phyloP scores from a whole-genome alignment of 441 rosid genomes.

The Corymbia calophylla region DNA sequence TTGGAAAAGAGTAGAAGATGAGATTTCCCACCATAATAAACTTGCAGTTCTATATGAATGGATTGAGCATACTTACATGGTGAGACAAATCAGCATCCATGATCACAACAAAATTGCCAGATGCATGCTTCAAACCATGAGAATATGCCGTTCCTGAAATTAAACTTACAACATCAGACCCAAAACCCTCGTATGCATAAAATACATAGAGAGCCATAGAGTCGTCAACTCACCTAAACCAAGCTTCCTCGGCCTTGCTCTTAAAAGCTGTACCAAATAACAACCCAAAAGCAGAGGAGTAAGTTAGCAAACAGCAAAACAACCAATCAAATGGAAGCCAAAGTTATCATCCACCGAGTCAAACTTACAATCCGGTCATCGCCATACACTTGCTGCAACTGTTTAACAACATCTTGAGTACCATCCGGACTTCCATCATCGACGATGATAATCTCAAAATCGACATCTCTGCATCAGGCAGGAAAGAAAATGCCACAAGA shows the following conservation, averaged over 20 bases:
- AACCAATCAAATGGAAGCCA: neutral
- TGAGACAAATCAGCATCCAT: conserved; percentile 99
- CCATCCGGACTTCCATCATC: conserved; percentile 99
- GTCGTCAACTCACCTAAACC: conserved; percentile 62
- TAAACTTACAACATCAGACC: conserved; percentile 4
- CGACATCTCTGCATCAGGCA: conserved; percentile 48
- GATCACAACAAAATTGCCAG: conserved; percentile 87
- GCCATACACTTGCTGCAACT: conserved; percentile 80
- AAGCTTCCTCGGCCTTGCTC: conserved; percentile 89
- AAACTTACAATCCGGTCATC: conserved; percentile 69
- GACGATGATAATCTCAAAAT: conserved; percentile 85
- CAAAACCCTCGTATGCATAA: neutral
- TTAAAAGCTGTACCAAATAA: conserved; percentile 50
- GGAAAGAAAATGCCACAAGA: neutral
- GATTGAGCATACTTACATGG: conserved; percentile 51
- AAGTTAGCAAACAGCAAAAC: neutral
- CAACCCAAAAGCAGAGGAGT: neutral
- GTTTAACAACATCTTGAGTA: conserved; percentile 81
- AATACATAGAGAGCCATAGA: neutral
- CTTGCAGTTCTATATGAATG: neutral
- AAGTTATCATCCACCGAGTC: neutral
- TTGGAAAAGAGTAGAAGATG: neutral
- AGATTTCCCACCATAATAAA: neutral
- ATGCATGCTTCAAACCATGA: conserved; percentile 89
- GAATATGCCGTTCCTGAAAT: conserved; percentile 84